A percentile compares a stretch with the other conserved stretches of the same genome.
Evolutionary conservation across 768 basidiomycete genomes (phyloP).

Genomic region (Boletus vermiculosoides): DNA sequence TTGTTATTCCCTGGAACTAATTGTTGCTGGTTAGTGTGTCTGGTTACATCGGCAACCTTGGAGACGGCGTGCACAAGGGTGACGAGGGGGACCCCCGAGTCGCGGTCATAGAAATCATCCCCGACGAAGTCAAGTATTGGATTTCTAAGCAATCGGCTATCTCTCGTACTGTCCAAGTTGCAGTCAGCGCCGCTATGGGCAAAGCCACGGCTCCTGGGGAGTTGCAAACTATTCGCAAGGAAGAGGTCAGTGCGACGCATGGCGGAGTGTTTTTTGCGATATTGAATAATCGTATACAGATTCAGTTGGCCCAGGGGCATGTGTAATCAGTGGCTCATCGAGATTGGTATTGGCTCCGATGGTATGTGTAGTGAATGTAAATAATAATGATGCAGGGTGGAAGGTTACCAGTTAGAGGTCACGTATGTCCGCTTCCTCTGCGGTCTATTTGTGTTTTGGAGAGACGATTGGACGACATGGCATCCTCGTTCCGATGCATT

Average conservation of each 20-base stretch:
- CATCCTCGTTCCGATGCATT: conserved; percentile 74
- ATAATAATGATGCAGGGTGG: background rate
- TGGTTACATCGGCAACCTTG: conserved; percentile 86
- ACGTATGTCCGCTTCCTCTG: conserved; percentile 21
- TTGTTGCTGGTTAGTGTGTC: conserved; percentile 41
- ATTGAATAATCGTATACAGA: conserved; percentile 9
- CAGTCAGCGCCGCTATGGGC: conserved; percentile 58
- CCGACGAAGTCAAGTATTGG: conserved; percentile 83
- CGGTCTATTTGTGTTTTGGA: conserved; percentile 34
- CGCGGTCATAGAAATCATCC: conserved; percentile 73
- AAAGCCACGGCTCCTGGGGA: conserved; percentile 70
- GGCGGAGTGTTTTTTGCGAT: background rate
- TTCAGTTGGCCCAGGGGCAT: conserved; percentile 16
- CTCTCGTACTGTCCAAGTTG: conserved; percentile 59
- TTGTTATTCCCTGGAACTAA: background rate
- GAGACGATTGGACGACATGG: conserved; percentile 62
- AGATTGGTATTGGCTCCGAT: conserved; percentile 7
- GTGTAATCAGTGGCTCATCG: background rate
- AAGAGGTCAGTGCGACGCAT: conserved; percentile 54
- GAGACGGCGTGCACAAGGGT: conserved; percentile 84
- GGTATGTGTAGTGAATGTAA: conserved; percentile 15
- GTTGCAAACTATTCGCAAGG: conserved; percentile 65
- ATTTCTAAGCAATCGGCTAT: conserved; percentile 58
- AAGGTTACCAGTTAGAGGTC: background rate
- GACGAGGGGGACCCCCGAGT: conserved; percentile 77